These are phyloP conservation scores for Alternaria rosae DNA, from an alignment of 2,329 filamentous ascomycete genomes.

Conservation along the genomic window DNA sequence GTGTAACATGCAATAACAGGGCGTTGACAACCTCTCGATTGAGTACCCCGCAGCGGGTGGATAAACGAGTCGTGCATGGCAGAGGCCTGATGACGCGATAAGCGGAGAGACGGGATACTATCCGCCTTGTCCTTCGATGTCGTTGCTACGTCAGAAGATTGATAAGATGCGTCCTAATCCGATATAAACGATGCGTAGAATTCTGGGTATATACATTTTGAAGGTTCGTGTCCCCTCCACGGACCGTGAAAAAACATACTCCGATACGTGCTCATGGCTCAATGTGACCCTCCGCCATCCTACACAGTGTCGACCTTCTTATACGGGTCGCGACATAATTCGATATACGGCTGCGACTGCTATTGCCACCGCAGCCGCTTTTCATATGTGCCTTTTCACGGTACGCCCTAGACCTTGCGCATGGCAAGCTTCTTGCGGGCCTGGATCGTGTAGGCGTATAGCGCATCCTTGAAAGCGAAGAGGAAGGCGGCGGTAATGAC, in stretches of 20 bases:
- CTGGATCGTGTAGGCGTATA: slow-evolving; percentile 82
- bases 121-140: neutral
- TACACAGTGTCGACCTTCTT: neutral
- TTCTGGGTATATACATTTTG: slow-evolving; percentile 1
- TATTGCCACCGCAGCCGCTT: neutral
- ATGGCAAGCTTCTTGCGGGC: slow-evolving; percentile 60
- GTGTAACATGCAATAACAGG: neutral
- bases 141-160: neutral
- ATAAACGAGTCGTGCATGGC: neutral
- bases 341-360: neutral
- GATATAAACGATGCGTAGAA: neutral
- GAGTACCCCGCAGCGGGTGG: slow-evolving; percentile 5
- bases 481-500: slow-evolving; percentile 95
- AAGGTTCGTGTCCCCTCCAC: neutral
- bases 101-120: slow-evolving; percentile 4
- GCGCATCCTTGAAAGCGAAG: slow-evolving; percentile 96
- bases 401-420: slow-evolving; percentile 1
- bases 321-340: neutral
- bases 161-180: neutral
- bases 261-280: neutral
- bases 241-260: neutral
- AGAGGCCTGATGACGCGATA: neutral
- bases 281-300: neutral
- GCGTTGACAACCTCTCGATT: neutral
- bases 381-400: neutral